These are phyloP conservation scores for Chalaropsis thielavioides DNA, from an alignment of 2,329 filamentous ascomycete genomes.

Conservation along the genomic window DNA sequence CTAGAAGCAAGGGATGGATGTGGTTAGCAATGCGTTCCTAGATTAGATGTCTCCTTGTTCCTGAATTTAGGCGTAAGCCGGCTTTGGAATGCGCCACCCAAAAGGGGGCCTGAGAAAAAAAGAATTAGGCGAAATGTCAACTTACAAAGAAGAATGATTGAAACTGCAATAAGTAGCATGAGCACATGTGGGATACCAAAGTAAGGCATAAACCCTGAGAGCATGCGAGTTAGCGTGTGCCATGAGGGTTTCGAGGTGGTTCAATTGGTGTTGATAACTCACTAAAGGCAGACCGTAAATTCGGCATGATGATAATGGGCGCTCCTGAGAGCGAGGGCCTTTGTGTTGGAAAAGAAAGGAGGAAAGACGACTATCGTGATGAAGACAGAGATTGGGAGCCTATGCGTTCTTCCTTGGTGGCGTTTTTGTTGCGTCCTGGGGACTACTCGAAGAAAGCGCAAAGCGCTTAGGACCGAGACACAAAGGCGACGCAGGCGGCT, in stretches of 20 bases:
- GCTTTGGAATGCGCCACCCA: background rate
- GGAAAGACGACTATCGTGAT: background rate
- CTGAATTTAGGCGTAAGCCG: background rate
- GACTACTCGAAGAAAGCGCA: background rate
- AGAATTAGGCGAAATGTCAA: slow-evolving; percentile 20
- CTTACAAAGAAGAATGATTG: slow-evolving; percentile 91
- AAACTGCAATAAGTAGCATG: slow-evolving; percentile 89
- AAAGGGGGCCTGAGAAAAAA: background rate
- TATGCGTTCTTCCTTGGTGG: background rate
- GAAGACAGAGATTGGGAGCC: background rate
- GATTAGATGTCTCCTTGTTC: background rate
- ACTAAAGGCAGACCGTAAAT: slow-evolving; percentile 3
- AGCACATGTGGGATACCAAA: slow-evolving; percentile 71
- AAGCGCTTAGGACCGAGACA: background rate
- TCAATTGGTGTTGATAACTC: background rate
- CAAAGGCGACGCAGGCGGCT: background rate
- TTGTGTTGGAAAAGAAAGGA: background rate
- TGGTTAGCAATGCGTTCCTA: background rate
- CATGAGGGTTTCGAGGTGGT: too few species aligned
- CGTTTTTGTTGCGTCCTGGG: background rate
- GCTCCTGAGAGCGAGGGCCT: background rate
- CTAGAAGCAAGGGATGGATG: slow-evolving; percentile 32
- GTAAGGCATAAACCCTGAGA: slow-evolving; percentile 49
- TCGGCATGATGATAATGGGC: background rate
- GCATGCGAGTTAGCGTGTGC: slow-evolving; percentile 4